These are phyloP conservation scores for Mangifera indica DNA, from an alignment of 345 rosid genomes.

Conservation along the genomic window DNA sequence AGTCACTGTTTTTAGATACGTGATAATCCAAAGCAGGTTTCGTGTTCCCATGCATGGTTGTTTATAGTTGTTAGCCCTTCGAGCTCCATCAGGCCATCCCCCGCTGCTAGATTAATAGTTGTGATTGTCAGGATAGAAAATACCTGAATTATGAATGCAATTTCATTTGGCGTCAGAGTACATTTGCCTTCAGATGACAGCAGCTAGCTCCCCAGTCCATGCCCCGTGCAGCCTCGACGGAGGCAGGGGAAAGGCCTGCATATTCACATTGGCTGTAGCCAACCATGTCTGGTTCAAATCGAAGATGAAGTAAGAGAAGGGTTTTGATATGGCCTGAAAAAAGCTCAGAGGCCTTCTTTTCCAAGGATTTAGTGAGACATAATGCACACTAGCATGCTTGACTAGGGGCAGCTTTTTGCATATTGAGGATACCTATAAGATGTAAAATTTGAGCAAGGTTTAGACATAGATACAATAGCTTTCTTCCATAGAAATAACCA, in stretches of 20 bases:
- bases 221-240: slow-evolving; percentile 76
- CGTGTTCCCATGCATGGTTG: slow-evolving; percentile 90
- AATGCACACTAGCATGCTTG: slow-evolving; percentile 83
- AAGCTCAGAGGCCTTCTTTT: slow-evolving; percentile 72
- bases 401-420: slow-evolving; percentile 82
- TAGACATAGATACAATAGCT: not conserved
- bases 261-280: slow-evolving; percentile 94
- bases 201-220: slow-evolving; percentile 86
- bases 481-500: not conserved
- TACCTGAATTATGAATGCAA: slow-evolving; percentile 68
- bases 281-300: slow-evolving; percentile 98
- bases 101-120: slow-evolving; percentile 86
- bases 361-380: slow-evolving; percentile 56
- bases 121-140: slow-evolving; percentile 68
- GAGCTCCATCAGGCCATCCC: slow-evolving; percentile 92
- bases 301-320: slow-evolving; percentile 88
- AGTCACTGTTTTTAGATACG: slow-evolving; percentile 83
- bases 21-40: slow-evolving; percentile 92
- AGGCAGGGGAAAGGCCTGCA: slow-evolving; percentile 61
- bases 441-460: not conserved
- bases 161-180: slow-evolving; percentile 86
- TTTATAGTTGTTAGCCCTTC: slow-evolving; percentile 69
- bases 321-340: slow-evolving; percentile 82
- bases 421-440: slow-evolving; percentile 60
- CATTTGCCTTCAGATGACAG: slow-evolving; percentile 89